Evolutionary conservation across 2,329 filamentous ascomycete species (phyloP).

Genomic region (Trichothecium roseum): DNA sequence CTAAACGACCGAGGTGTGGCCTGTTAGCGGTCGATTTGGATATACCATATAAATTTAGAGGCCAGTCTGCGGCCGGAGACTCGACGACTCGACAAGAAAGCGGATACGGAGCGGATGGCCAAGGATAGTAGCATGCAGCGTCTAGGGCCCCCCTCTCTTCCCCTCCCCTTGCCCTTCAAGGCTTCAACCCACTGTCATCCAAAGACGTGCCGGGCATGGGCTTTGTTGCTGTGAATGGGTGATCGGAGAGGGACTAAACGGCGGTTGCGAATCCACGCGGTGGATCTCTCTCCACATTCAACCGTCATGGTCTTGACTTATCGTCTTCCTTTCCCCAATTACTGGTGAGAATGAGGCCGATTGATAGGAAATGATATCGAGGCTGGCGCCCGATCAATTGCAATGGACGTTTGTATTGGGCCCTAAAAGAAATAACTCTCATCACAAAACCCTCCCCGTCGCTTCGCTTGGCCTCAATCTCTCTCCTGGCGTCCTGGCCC

Average conservation of each 20-base stretch:
- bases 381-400: no score
- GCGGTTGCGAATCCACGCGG: background rate
- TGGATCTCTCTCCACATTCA: background rate
- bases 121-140: conserved; percentile 4
- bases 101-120: conserved; percentile 4
- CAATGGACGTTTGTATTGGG: no score
- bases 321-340: background rate
- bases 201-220: background rate
- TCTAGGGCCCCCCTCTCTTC: conserved; percentile 4
- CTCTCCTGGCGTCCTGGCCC: no score
- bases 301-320: background rate
- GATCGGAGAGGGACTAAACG: background rate
- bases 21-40: conserved; percentile 3
- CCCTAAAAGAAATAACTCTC: no score
- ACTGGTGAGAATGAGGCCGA: no score
- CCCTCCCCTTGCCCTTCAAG: conserved; percentile 1
- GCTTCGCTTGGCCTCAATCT: no score
- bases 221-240: background rate
- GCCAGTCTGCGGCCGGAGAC: conserved; percentile 2
- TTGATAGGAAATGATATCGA: no score
- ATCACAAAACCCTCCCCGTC: no score
- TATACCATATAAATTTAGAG: conserved; percentile 5
- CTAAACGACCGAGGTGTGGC: conserved; percentile 1
- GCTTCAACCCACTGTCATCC: background rate
- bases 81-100: conserved; percentile 1